Evolutionary conservation across 805 yeast species (phyloP).

Genomic region (Pichia eremophila): DNA sequence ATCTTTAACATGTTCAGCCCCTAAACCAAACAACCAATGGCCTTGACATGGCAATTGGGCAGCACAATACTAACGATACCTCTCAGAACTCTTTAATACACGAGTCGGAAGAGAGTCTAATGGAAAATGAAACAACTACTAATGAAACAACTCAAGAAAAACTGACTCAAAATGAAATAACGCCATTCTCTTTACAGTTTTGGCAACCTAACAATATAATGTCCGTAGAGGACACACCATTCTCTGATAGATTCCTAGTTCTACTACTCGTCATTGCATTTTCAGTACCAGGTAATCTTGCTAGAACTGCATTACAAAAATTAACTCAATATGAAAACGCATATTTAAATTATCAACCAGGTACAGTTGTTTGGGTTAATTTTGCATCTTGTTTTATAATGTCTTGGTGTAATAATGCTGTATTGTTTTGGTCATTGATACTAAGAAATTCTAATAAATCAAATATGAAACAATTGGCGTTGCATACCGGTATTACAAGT

Average conservation of each 20-base stretch:
- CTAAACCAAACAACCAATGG: no score
- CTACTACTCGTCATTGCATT: conserved; percentile 6
- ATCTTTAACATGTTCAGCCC: no score
- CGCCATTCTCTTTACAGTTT: conserved; percentile 10
- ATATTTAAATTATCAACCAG: conserved; percentile 12
- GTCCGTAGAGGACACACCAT: conserved; percentile 14
- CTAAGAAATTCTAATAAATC: conserved; percentile 7
- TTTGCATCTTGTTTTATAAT: conserved; percentile 63
- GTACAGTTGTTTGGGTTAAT: conserved; percentile 63
- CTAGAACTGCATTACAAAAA: conserved; percentile 9
- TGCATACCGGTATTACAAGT: conserved; percentile 55
- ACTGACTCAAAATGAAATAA: conserved; percentile 4
- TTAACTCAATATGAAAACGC: conserved; percentile 11
- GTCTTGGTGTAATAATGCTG: conserved; percentile 32
- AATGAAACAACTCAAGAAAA: conserved; percentile 9
- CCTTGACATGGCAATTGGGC: no score
- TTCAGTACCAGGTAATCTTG: conserved; percentile 12
- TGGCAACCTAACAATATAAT: conserved; percentile 12
- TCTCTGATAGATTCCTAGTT: conserved; percentile 9
- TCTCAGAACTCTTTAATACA: no score
- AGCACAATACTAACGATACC: no score
- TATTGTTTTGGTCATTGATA: conserved; percentile 10
- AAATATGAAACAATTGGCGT: conserved; percentile 33
- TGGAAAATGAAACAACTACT: background rate
- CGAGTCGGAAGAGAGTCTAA: background rate